Base-by-base conservation (phyloP, 768 basidiomycete species). In the Boletales sp. region DNA sequence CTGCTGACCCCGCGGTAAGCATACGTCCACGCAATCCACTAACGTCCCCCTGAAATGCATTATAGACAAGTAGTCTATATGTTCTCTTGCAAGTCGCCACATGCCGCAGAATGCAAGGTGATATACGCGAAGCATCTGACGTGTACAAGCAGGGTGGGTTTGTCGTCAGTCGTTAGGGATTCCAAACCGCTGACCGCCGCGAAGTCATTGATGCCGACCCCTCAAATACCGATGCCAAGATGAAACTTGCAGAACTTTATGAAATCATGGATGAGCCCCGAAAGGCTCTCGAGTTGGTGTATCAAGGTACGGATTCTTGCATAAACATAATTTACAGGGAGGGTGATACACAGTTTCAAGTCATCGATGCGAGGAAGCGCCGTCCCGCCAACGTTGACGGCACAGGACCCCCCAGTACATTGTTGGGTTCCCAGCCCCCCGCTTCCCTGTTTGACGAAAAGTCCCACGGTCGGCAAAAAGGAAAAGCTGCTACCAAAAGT, bases 171-270 rank as follows among this genome's bases (percentile, higher is more conserved):
- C 6, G 28, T 11, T n/a, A 28, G 11, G n/a, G 12, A n/a, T 28
- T 44, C n/a, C 33, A 44, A 43, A 31, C 21, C 8, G 11, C 17
- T 12, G 35, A 46, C 7, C 19, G 41, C 7, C 28, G 30, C 18
- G 8, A 56, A 95, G 94, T 94, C 30, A 74, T 87, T 15, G 73
- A 77, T 4, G 81, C 80, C 1, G 88, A 94, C 63, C 85, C 90
- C 0, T 75, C 77, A 0, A 80, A 90, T 57, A 81, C 83, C 58
- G 89, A 94, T 28, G 86, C 85, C 25, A 93, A 92, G 84, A 84
- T 94, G 79, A 87, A 90, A 54, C 77, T 97, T 0, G 95, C 94
- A 0, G 90, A 90, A 55, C 81, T 94, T 13, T 90, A 92, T 56
- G 95, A 99, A 66, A 83, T 90, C 11, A 70, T 86, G 56, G 83